A percentile compares a stretch with the other conserved stretches of the same genome.
phyloP scores from a whole-genome alignment of 345 rosid genomes.

The Reutealis trisperma region DNA sequence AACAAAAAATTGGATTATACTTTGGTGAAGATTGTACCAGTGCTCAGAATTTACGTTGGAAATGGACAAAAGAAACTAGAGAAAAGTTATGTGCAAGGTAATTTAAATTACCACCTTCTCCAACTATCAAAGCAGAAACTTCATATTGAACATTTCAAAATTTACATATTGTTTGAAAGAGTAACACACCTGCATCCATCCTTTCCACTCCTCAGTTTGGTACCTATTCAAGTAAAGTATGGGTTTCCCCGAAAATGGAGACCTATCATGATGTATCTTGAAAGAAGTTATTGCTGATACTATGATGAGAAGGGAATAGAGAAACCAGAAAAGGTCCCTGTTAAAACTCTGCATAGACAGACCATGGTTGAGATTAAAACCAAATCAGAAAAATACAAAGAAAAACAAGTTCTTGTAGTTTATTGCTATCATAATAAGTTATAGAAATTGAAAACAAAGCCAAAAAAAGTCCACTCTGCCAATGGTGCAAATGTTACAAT shows the following conservation, averaged over 20 bases:
- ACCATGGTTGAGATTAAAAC: constrained; percentile 22
- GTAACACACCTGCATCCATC: constrained; percentile 98
- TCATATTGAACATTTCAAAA: neutral
- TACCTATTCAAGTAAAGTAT: constrained; percentile 94
- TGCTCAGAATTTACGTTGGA: neutral
- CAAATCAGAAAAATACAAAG: constrained; percentile 13
- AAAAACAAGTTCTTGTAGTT: neutral
- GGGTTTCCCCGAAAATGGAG: constrained; percentile 83
- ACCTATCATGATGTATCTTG: constrained; percentile 81
- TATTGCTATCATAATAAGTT: neutral
- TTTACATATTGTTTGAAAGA: constrained; percentile 8
- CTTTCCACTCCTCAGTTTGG: constrained; percentile 99
- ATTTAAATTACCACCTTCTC: neutral
- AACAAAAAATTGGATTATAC: neutral
- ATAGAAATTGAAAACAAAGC: neutral
- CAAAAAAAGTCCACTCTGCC: no score
- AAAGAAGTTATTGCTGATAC: constrained; percentile 92
- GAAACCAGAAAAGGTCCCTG: constrained; percentile 89
- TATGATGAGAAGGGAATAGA: constrained; percentile 92
- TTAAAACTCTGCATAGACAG: constrained; percentile 69
- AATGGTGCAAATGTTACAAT: no score
- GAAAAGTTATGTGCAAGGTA: neutral
- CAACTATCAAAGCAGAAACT: neutral
- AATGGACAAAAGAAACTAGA: constrained; percentile 6
- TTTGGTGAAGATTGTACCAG: neutral